phyloP scores from a whole-genome alignment of 2,329 filamentous ascomycete species.

The Ascochyta viciae-villosae region DNA sequence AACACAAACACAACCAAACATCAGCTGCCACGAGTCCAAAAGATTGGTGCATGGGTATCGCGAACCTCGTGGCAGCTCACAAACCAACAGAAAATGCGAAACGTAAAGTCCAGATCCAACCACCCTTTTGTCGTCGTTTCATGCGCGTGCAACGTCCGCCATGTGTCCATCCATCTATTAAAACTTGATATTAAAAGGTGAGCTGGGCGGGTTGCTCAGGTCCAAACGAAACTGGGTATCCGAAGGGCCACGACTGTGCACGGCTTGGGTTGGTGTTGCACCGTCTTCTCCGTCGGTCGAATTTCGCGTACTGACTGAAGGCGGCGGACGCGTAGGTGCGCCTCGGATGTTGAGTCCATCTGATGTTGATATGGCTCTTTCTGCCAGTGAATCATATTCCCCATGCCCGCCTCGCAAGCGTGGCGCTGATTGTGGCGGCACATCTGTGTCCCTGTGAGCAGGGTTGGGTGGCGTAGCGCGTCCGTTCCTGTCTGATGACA shows the following conservation, averaged over 20 bases:
- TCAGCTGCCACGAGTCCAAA: conserved; percentile 40
- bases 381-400: conserved; percentile 39
- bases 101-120: conserved; percentile 31
- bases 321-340: conserved; percentile 34
- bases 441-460: conserved; percentile 16
- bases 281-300: conserved; percentile 40
- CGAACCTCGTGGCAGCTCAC: conserved; percentile 39
- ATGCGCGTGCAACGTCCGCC: conserved; percentile 25
- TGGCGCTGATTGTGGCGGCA: conserved; percentile 19
- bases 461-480: conserved; percentile 42
- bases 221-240: conserved; percentile 46
- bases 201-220: conserved; percentile 45
- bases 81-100: conserved; percentile 37
- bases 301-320: conserved; percentile 31
- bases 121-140: conserved; percentile 29
- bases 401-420: conserved; percentile 28
- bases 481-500: conserved; percentile 44
- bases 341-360: conserved; percentile 33
- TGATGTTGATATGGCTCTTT: conserved; percentile 39
- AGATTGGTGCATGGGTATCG: conserved; percentile 44
- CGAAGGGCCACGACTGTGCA: conserved; percentile 41
- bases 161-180: conserved; percentile 26
- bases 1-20: conserved; percentile 30
- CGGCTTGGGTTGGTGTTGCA: conserved; percentile 44
- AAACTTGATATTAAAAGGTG: conserved; percentile 49